These are phyloP conservation scores for Vigna angularis DNA, from an alignment of 306 rosid species.

Conservation along the genomic window DNA sequence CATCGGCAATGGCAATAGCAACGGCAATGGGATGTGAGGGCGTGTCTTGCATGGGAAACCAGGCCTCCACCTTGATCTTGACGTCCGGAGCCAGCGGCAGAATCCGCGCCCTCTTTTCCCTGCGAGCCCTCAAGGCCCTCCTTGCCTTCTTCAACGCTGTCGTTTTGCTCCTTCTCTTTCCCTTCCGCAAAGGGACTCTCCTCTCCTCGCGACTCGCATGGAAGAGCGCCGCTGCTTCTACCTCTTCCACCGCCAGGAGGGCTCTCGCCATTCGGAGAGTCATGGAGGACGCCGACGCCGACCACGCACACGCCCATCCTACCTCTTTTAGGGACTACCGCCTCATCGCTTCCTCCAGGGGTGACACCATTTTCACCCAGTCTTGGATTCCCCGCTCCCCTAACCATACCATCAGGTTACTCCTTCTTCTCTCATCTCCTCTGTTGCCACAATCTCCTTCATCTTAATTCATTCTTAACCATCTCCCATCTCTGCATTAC, in stretches of 20 bases:
- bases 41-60: not conserved
- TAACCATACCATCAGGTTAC: not conserved
- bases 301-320: not conserved
- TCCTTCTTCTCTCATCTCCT: not conserved
- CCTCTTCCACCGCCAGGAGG: constrained; percentile 45
- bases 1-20: not conserved
- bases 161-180: constrained; percentile 53
- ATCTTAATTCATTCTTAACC: too few species aligned
- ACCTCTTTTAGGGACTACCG: not conserved
- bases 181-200: constrained; percentile 52
- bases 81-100: constrained; percentile 85
- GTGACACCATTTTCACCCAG: constrained; percentile 70
- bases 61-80: constrained; percentile 42
- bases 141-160: constrained; percentile 53
- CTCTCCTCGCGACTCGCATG: constrained; percentile 2
- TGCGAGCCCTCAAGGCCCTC: constrained; percentile 52
- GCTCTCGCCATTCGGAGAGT: constrained; percentile 64
- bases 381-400: constrained; percentile 54
- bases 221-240: not conserved
- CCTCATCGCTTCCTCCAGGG: constrained; percentile 43
- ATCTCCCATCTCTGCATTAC: too few species aligned
- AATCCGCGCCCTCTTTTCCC: constrained; percentile 60
- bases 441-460: too few species aligned
- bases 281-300: constrained; percentile 40
- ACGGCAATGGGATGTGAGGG: too few species aligned